Conservation (phyloP, 768 basidiomycete genomes). For the Psilocybe cyanescens region DNA sequence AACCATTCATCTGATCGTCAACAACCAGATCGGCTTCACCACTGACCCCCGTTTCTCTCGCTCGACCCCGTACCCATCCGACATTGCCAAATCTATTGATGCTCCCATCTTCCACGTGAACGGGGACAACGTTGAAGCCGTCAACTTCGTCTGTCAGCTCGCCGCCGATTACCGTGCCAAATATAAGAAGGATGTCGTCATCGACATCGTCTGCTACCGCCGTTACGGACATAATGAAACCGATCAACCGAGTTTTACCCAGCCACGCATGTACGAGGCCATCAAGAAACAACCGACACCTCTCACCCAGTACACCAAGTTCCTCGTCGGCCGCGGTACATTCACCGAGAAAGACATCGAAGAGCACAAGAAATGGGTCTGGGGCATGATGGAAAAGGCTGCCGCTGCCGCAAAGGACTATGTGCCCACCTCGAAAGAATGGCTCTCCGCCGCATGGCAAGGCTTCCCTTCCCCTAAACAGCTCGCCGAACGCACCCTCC, state of each 20-base stretch:
- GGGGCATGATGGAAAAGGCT: conserved; percentile 98
- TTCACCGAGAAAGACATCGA: conserved; percentile 97
- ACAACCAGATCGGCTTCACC: conserved; percentile 99
- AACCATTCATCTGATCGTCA: conserved; percentile 97
- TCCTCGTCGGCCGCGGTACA: conserved; percentile 86
- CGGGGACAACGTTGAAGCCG: conserved; percentile 97
- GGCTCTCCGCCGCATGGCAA: conserved; percentile 97
- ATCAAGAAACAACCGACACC: conserved; percentile 94
- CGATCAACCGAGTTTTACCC: conserved; percentile 98
- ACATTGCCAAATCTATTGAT: conserved; percentile 98
- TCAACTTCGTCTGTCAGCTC: conserved; percentile 97
- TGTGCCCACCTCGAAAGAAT: conserved; percentile 92
- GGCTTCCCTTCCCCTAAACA: conserved; percentile 98
- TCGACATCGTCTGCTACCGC: conserved; percentile 99
- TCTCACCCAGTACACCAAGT: conserved; percentile 89
- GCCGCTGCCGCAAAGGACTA: conserved; percentile 95
- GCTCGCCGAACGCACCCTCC: conserved; percentile 89
- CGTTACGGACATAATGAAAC: conserved; percentile 99
- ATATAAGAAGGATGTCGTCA: conserved; percentile 98
- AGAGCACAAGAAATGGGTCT: conserved; percentile 99
- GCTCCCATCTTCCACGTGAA: conserved; percentile 99
- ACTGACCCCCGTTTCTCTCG: conserved; percentile 98
- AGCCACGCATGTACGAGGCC: conserved; percentile 98
- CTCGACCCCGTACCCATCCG: conserved; percentile 97
- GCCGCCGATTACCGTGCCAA: conserved; percentile 98